A percentile compares a stretch with the other conserved stretches of the same genome.
phyloP scores from a whole-genome alignment of 805 yeast species.

The Candida pseudoglaebosa region DNA sequence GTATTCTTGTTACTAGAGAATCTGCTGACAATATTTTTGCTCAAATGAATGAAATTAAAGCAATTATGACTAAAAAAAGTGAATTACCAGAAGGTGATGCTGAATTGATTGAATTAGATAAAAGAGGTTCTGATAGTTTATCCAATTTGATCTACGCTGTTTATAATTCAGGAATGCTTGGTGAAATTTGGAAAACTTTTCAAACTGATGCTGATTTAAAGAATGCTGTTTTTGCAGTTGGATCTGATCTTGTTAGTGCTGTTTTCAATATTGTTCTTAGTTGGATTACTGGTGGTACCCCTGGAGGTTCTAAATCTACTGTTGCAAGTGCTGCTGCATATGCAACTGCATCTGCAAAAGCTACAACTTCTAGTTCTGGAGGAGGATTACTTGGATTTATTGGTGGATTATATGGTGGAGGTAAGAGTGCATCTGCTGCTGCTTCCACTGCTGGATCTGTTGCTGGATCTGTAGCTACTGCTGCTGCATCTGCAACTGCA shows the following conservation, averaged over 20 bases:
- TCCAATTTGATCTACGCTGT: conserved; percentile 2
- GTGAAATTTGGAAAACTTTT: neutral
- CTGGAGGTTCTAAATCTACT: conserved; percentile 11
- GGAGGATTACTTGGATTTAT: neutral
- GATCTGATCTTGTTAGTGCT: conserved; percentile 1
- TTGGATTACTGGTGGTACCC: conserved; percentile 9
- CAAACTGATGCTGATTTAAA: neutral
- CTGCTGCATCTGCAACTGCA: neutral
- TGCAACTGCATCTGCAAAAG: neutral
- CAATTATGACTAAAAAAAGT: conserved; percentile 2
- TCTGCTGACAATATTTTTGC: neutral
- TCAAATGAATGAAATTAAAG: neutral
- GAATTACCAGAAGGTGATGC: conserved; percentile 1
- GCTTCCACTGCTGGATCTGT: neutral
- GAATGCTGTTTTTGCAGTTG: neutral
- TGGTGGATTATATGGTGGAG: conserved; percentile 1
- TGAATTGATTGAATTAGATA: conserved; percentile 4
- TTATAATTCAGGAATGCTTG: conserved; percentile 4
- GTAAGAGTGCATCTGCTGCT: neutral
- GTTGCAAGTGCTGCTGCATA: conserved; percentile 11
- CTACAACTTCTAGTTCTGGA: neutral
- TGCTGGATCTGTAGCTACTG: neutral
- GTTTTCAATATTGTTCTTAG: conserved; percentile 3
- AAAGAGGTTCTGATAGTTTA: conserved; percentile 1
- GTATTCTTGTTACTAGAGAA: neutral